Evolutionary conservation across 2,329 filamentous ascomycete genomes (phyloP).

Genomic region (Exophiala mesophila): DNA sequence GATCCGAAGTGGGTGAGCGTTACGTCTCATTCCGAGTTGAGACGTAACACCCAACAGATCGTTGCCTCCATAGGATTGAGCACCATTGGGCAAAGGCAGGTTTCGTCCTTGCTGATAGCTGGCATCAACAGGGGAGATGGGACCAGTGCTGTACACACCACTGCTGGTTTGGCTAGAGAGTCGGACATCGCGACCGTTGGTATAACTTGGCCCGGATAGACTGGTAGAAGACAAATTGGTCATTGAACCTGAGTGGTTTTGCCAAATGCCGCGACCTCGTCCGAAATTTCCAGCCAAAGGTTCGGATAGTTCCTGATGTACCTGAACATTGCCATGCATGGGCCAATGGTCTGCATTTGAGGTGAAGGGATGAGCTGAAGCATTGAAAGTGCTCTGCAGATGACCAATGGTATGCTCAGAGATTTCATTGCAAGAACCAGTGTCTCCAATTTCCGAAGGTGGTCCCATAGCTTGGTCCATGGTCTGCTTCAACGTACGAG

Average conservation of each 20-base stretch:
- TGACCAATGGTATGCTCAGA: conserved; percentile 48
- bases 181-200: conserved; percentile 18
- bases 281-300: conserved; percentile 31
- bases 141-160: conserved; percentile 16
- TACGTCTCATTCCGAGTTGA: conserved; percentile 19
- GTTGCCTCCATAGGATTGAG: conserved; percentile 12
- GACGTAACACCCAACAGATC: conserved; percentile 17
- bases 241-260: conserved; percentile 22
- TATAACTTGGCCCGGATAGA: conserved; percentile 11
- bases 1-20: conserved; percentile 17
- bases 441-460: conserved; percentile 48
- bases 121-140: conserved; percentile 18
- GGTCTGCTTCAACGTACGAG: conserved; percentile 56
- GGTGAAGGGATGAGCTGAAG: conserved; percentile 41
- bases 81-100: conserved; percentile 13
- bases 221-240: conserved; percentile 17
- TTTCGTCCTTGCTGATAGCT: conserved; percentile 16
- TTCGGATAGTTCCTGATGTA: conserved; percentile 40
- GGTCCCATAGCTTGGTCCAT: conserved; percentile 55
- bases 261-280: conserved; percentile 33
- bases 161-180: conserved; percentile 20
- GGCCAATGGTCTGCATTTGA: conserved; percentile 42
- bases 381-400: conserved; percentile 50
- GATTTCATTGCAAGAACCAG: conserved; percentile 42
- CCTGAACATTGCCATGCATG: conserved; percentile 39